A percentile compares a stretch with the other conserved stretches of the same genome.
Conservation (phyloP, 768 basidiomycete species). For the Collybiopsis confluens region DNA sequence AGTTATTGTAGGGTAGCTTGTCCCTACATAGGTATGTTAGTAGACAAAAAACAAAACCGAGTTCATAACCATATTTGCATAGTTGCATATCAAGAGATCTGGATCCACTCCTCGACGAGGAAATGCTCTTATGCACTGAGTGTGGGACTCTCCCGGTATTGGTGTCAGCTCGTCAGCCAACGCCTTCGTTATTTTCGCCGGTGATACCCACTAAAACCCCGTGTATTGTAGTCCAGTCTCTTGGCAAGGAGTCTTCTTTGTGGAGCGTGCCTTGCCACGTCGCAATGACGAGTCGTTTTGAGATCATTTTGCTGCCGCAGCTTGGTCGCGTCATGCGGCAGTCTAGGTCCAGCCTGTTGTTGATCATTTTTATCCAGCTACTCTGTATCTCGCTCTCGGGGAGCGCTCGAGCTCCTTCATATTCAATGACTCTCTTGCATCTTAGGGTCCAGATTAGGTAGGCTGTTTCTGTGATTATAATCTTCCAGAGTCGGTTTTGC, state of each 20-base stretch:
- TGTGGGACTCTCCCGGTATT: neutral
- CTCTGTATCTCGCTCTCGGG: constrained; percentile 5
- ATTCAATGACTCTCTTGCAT: constrained; percentile 14
- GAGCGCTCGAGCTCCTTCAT: neutral
- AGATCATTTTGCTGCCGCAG: constrained; percentile 13
- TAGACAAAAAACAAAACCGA: no score
- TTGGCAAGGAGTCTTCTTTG: constrained; percentile 11
- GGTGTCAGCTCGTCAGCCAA: no score
- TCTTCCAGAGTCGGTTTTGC: constrained; percentile 10
- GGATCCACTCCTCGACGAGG: neutral
- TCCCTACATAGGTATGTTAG: no score
- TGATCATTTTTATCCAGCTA: constrained; percentile 15
- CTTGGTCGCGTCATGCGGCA: constrained; percentile 6
- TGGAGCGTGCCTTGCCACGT: constrained; percentile 20
- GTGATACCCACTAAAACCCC: constrained; percentile 31
- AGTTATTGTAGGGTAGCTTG: no score
- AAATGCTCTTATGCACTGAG: constrained; percentile 5
- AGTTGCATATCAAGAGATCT: neutral
- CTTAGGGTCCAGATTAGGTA: constrained; percentile 18
- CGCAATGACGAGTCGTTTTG: constrained; percentile 8
- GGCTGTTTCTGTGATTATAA: constrained; percentile 15
- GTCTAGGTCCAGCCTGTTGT: constrained; percentile 16
- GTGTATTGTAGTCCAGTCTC: constrained; percentile 16
- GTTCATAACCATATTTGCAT: neutral
- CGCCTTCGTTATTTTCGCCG: neutral